Conservation (phyloP, 768 basidiomycete genomes). For the Leccinum boreale region DNA sequence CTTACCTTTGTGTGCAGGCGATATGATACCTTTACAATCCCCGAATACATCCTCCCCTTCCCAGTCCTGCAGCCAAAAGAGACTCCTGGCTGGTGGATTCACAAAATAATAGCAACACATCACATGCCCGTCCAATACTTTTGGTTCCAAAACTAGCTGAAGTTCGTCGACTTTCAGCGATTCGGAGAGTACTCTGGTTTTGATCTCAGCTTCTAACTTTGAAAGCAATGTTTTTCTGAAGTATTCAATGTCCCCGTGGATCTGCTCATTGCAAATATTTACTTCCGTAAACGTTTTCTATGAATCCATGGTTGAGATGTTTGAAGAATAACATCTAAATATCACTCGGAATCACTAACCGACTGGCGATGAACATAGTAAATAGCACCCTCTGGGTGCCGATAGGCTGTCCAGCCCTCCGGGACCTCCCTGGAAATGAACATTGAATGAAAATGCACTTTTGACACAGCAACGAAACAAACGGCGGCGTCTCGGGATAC, state of each 20-base stretch:
- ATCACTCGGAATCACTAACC: slow-evolving; percentile 29
- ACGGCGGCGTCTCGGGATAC: slow-evolving; percentile 12
- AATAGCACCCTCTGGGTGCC: slow-evolving; percentile 62
- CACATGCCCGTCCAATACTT: slow-evolving; percentile 15
- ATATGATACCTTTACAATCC: slow-evolving; percentile 20
- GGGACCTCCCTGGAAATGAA: slow-evolving; percentile 15
- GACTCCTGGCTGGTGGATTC: slow-evolving; percentile 40
- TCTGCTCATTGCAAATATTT: slow-evolving; percentile 39
- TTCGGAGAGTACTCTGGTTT: slow-evolving; percentile 10
- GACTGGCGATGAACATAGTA: slow-evolving; percentile 49
- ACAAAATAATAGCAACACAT: slow-evolving; percentile 51
- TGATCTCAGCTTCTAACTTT: slow-evolving; percentile 17
- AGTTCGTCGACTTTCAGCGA: slow-evolving; percentile 29
- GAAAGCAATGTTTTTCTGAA: slow-evolving; percentile 25
- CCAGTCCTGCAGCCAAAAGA: slow-evolving; percentile 54
- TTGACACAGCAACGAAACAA: slow-evolving; percentile 3
- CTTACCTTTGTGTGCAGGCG: slow-evolving; percentile 24
- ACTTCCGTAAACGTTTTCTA: slow-evolving; percentile 56
- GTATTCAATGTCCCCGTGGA: slow-evolving; percentile 33
- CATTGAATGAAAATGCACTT: not conserved
- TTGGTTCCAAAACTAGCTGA: slow-evolving; percentile 47
- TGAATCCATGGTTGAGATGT: slow-evolving; percentile 6
- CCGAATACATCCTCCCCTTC: slow-evolving; percentile 31
- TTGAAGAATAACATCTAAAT: not conserved
- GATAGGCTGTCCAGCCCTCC: slow-evolving; percentile 42